Base-by-base conservation (phyloP, 108 stramenopile genomes). In the Fragilariopsis cylindrus region DNA sequence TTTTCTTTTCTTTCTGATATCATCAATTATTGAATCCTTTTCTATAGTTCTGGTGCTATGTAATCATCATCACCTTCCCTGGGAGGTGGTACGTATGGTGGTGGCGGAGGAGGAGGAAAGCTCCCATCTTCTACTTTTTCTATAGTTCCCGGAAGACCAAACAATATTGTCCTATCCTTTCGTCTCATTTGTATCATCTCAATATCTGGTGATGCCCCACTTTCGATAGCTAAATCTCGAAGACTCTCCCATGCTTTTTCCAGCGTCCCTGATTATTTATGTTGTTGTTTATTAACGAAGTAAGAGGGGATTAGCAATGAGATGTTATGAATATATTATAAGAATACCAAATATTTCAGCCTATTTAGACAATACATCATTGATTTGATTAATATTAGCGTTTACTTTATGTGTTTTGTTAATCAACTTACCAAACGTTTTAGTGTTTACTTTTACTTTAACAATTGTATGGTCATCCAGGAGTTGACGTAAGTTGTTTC, bases 371-470 rank as follows among this genome's bases (percentile, higher is more conserved):
- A 70, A n/a, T 1, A 16, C 70, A 70, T 21, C 11, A n/a, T 57
- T 46, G 7, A 57, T 44, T 40, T 57, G 55, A n/a, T 71, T 6
- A 16, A 57, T 9, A 55, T 57, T 39, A 40, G 30, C 18, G 6
- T 40, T 7, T 71, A 13, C 13, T 57, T 18, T 57, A 19, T 13
- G 65, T 43, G 65, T 19, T 44, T 44, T 7, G 7, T 19, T 16
- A 18, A 18, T 41, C 8, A n/a, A 69, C 75, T 74, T 72, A 67
- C 72, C 75, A 66, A 81, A 83, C 18, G 67, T 48, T 39, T 55
- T 56, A 3, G 81, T 80, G 65, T 86, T 87, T 15, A 90, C 81
- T 70, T 90, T 90, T 39, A 90, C 87, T 56, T 82, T 82, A 52
- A 90, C 89, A 18, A 76, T 78, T 11, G 82, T 84, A 68, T 90